Evolutionary conservation across 352 stramenopile genomes (phyloP).

Genomic region (Plasmopara muralis): DNA sequence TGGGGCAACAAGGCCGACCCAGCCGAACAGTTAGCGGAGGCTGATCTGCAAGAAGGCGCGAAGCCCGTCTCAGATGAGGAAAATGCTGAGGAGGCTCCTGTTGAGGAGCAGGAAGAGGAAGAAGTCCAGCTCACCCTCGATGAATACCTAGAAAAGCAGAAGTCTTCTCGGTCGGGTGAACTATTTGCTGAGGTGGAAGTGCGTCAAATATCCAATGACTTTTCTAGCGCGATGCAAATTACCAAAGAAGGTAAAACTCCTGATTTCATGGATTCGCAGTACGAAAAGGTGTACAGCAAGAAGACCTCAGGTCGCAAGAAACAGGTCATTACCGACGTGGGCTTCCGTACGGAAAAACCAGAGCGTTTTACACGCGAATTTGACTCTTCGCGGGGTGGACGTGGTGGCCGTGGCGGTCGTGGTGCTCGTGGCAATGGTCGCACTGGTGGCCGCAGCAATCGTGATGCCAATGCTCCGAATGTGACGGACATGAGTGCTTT

Average conservation of each 20-base stretch:
- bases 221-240: constrained; percentile 60
- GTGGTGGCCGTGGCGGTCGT: constrained; percentile 53
- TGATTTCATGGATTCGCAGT: constrained; percentile 83
- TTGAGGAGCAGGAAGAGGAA: constrained; percentile 74
- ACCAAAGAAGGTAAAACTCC: constrained; percentile 85
- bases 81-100: constrained; percentile 32
- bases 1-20: constrained; percentile 94
- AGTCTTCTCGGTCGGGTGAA: constrained; percentile 58
- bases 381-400: constrained; percentile 38
- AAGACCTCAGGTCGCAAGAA: constrained; percentile 94
- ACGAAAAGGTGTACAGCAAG: constrained; percentile 93
- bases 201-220: constrained; percentile 88
- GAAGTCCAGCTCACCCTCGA: constrained; percentile 79
- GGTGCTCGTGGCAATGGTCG: constrained; percentile 41
- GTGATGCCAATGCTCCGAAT: constrained; percentile 42
- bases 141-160: constrained; percentile 80
- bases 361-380: constrained; percentile 67
- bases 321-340: constrained; percentile 85
- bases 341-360: constrained; percentile 63
- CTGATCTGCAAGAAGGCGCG: constrained; percentile 44
- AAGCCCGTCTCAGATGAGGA: constrained; percentile 55
- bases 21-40: constrained; percentile 69
- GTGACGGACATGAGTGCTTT: constrained; percentile 82
- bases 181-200: constrained; percentile 78
- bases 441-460: constrained; percentile 23